Conservation (phyloP, 2,329 filamentous ascomycete genomes). For the Penicillium fuscoglaucum region DNA sequence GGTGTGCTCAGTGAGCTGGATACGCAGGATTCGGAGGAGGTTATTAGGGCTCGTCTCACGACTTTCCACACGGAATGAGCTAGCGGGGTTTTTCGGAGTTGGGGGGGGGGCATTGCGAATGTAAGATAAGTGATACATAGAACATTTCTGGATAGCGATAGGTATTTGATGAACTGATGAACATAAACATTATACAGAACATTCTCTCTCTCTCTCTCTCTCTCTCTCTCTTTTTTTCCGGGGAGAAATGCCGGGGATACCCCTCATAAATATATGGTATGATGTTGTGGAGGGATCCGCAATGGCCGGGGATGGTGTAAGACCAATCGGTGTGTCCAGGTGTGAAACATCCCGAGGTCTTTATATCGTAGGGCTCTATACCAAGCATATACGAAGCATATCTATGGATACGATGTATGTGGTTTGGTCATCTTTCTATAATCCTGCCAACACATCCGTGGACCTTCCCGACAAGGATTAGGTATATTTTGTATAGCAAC, state of each 20-base stretch:
- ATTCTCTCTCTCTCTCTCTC: not conserved
- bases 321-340: not conserved
- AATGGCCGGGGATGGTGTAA: not conserved
- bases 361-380: not conserved
- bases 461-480: too few relatives aligned
- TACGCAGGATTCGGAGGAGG: too few relatives aligned
- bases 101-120: not conserved
- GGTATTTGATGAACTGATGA: slow-evolving; percentile 5
- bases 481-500: not conserved
- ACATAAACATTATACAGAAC: not conserved
- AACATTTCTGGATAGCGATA: not conserved
- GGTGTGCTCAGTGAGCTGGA: too few relatives aligned
- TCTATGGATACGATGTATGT: not conserved
- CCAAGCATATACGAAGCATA: not conserved
- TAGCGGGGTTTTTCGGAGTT: not conserved
- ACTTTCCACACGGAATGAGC: too few relatives aligned
- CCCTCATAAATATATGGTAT: not conserved
- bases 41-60: too few relatives aligned
- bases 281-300: slow-evolving; percentile 7
- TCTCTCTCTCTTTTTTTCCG: not conserved
- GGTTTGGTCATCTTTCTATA: too few relatives aligned
- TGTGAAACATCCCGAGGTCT: not conserved
- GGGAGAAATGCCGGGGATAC: not conserved
- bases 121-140: not conserved
- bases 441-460: too few relatives aligned